Percentiles rank a stretch among this genome's conserved stretches.
Evolutionary conservation across 345 rosid genomes (phyloP).

Genomic region (Raphanus raphanistrum): DNA sequence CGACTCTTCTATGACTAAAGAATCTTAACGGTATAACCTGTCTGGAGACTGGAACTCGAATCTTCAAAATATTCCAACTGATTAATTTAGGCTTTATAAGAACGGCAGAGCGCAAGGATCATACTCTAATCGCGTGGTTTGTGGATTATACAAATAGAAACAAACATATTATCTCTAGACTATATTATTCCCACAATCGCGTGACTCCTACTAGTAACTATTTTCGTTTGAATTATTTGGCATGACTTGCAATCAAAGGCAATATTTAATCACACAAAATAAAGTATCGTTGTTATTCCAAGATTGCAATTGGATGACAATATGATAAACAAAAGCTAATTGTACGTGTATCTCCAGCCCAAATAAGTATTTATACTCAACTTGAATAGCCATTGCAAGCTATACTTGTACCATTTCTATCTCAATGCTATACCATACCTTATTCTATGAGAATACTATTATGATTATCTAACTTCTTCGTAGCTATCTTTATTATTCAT

Average conservation of each 20-base stretch:
- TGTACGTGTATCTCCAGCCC: neutral
- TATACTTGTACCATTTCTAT: neutral
- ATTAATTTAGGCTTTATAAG: neutral
- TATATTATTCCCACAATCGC: conserved; percentile 13
- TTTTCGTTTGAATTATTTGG: conserved; percentile 18
- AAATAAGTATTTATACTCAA: conserved; percentile 14
- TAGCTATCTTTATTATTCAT: neutral
- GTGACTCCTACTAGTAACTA: conserved; percentile 27
- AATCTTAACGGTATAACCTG: neutral
- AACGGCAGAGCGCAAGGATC: neutral
- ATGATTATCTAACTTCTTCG: neutral
- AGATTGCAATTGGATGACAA: neutral
- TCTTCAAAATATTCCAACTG: neutral
- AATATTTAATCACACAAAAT: conserved; percentile 12
- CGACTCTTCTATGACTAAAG: neutral
- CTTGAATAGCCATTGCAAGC: neutral
- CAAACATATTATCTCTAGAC: conserved; percentile 1
- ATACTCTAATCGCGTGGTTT: conserved; percentile 2
- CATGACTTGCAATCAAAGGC: conserved; percentile 25
- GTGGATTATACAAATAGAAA: neutral
- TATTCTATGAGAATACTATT: neutral
- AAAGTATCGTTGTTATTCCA: conserved; percentile 9
- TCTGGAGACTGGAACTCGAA: neutral
- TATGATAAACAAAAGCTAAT: neutral
- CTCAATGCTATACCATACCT: neutral